Evolutionary conservation across 352 stramenopile species (phyloP).

Genomic region (Peronospora farinosa): DNA sequence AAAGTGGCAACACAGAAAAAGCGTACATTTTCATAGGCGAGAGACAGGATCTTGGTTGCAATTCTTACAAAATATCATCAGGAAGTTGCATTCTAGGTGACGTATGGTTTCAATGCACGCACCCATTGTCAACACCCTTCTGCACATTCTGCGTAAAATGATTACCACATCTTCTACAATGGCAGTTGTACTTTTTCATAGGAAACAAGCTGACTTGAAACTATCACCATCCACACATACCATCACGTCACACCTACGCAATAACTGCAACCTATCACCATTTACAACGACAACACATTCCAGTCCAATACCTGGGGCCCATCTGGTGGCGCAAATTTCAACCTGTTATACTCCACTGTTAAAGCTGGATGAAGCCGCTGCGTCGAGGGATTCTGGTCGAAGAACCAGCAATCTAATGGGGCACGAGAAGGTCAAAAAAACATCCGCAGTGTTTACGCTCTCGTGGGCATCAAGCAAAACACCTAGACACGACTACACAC

Average conservation of each 20-base stretch:
- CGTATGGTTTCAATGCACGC: slow-evolving; percentile 4
- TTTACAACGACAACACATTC: neutral
- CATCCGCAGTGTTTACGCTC: slow-evolving; percentile 6
- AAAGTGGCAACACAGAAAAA: neutral
- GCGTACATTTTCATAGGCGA: slow-evolving; percentile 78
- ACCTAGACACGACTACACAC: slow-evolving; percentile 10
- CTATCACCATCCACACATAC: slow-evolving; percentile 20
- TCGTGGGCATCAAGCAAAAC: neutral
- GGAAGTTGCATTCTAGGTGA: neutral
- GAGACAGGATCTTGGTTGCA: slow-evolving; percentile 79
- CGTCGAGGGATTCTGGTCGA: slow-evolving; percentile 67
- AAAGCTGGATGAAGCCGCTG: slow-evolving; percentile 22
- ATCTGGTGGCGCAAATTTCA: slow-evolving; percentile 67
- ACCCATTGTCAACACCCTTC: slow-evolving; percentile 86
- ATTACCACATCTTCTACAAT: slow-evolving; percentile 56
- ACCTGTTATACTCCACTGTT: slow-evolving; percentile 43
- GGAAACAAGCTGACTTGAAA: slow-evolving; percentile 82
- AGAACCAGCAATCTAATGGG: slow-evolving; percentile 81
- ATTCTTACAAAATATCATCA: slow-evolving; percentile 37
- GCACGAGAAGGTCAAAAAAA: slow-evolving; percentile 18
- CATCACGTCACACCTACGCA: slow-evolving; percentile 4
- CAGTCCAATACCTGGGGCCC: slow-evolving; percentile 54
- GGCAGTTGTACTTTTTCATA: slow-evolving; percentile 79
- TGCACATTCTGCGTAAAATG: slow-evolving; percentile 74
- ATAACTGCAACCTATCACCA: neutral